Base-by-base conservation (phyloP, 2,329 filamentous ascomycete genomes). In the Cordyceps tenuipes region DNA sequence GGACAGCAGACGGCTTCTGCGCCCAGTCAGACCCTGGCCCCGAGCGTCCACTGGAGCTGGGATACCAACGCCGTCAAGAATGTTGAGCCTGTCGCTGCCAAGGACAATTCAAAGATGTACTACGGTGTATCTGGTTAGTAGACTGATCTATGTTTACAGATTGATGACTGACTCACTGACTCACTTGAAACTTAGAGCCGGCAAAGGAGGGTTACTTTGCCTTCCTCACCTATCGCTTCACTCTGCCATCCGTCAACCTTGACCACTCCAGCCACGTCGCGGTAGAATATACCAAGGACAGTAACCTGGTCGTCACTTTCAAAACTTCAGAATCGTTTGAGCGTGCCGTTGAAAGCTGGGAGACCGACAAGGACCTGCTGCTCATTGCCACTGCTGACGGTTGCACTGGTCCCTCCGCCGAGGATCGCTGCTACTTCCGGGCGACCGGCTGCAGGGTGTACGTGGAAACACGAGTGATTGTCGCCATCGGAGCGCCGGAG, bases 381-480 rank as follows among this genome's bases (percentile, higher is more conserved):
- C 64, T 72, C 4, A 65, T 72, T 19, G 65, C 65, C 15, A 66
- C 66, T 36, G 62, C 63, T 6, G 41, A 62, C 1, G 67, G 68
- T 29, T 71, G 70, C 51, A 67, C 67, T 10, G 66, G 64, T 50
- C 65, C 66, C n/a, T 59, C 58, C 12, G 62, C 63, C 9, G 66
- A 65, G 29, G 65, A 72, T 23, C 62, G 70, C 17, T 71, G 70
- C 64, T 72, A 67, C 55, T 71, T 71, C 60, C 61, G 66, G 19
- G 67, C 65, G 43, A 64, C 58, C 6, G 56, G 54, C 9, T 31
- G 71, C 3, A 59, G 62, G 1, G 62, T 64, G 26, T 53, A 67
- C 6, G 50, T 58, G 7, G 41, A 63, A 3, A 57, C 63, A 0
- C 58, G 64, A 1, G 57, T 56, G 1, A 59, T 68, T 26, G 31